Percentiles rank a stretch among this genome's conserved stretches.
These are phyloP conservation scores for Neofusicoccum parvum DNA, from an alignment of 2,329 filamentous ascomycete species.

Conservation along the genomic window DNA sequence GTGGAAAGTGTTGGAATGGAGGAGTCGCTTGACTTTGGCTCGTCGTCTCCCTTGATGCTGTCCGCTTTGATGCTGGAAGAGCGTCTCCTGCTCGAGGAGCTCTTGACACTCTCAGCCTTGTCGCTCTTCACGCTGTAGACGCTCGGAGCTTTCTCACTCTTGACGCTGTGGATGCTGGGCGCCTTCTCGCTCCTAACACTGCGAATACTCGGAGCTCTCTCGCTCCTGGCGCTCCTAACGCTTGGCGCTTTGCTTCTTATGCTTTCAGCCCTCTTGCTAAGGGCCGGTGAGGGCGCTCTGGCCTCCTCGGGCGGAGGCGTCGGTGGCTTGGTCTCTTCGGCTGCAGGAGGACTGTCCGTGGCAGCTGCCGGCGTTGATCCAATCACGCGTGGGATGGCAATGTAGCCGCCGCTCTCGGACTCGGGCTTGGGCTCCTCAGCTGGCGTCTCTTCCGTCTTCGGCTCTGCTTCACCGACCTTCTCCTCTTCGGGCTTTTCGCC, in stretches of 20 bases:
- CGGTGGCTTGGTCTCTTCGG: not conserved
- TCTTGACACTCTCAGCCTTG: slow-evolving; percentile 17
- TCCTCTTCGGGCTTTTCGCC: not conserved
- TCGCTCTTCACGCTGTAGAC: not conserved
- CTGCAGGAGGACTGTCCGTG: not conserved
- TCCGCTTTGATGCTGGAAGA: not conserved
- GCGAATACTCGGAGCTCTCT: not conserved
- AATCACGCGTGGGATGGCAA: slow-evolving; percentile 5
- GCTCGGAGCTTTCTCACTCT: too few relatives aligned
- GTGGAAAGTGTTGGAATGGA: not conserved
- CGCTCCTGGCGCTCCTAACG: not conserved
- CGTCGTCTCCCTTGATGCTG: not conserved
- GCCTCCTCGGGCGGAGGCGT: not conserved
- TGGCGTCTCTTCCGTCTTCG: not conserved
- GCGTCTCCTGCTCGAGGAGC: not conserved
- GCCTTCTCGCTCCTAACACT: not conserved
- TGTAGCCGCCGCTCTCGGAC: slow-evolving; percentile 6
- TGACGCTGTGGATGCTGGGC: not conserved
- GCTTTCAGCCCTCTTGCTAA: slow-evolving; percentile 15
- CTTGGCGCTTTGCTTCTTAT: slow-evolving; percentile 8
- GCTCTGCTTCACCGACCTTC: not conserved
- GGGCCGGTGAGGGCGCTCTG: slow-evolving; percentile 2
- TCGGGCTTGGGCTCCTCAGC: not conserved
- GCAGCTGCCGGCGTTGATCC: not conserved
- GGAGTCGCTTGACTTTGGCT: not conserved